Base-by-base conservation (phyloP, 345 rosid genomes). In the Isatis tinctoria region DNA sequence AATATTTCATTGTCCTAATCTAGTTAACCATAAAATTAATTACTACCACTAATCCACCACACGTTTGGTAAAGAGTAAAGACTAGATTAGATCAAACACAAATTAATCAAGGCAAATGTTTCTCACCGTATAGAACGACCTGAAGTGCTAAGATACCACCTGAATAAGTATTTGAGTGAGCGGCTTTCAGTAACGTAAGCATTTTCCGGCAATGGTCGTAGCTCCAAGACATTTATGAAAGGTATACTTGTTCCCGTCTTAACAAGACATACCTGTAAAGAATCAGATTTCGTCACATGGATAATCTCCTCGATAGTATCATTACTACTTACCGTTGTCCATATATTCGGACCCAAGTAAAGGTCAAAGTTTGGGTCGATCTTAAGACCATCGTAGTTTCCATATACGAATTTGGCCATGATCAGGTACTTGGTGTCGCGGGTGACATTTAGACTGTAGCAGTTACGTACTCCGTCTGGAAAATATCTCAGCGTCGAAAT, bases 191-290 rank as follows among this genome's bases (percentile, higher is more conserved):
- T 71, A 49, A 58, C 76, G 9, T 77, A 77, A 7, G 9, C 24
- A 57, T 11, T 65, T 35, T 8, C 65, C 36, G 1, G 32, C 75
- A 71, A 18, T 8, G 80, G 80, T 71, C 80, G 72, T 35, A 77
- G 61, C 72, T 64, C 76, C 74, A 77, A 71, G 20, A 11, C 0
- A 57, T 69, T 69, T 5, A 76, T 76, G 10, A 33, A 70, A 70
- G 80, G 80, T 64, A 76, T 57, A 62, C 63, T 77, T 36, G 39
- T 35, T 28, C 80, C 80, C 0, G 80, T 77, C 48, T 71, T 71
- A 30, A 77, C 68, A 36, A 77, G 80, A 63, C 80, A 77, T 0
- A 77, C 26, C 39, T 77, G 76, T 58, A 77, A 32, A 18, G 67
- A 53, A 12, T 48, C 10, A 0, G 72, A 47, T 53, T 12, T 65